Percentiles rank a stretch among this genome's conserved stretches.
phyloP scores from a whole-genome alignment of 2,329 filamentous ascomycete genomes.

The Pestalotiopsis sp. region DNA sequence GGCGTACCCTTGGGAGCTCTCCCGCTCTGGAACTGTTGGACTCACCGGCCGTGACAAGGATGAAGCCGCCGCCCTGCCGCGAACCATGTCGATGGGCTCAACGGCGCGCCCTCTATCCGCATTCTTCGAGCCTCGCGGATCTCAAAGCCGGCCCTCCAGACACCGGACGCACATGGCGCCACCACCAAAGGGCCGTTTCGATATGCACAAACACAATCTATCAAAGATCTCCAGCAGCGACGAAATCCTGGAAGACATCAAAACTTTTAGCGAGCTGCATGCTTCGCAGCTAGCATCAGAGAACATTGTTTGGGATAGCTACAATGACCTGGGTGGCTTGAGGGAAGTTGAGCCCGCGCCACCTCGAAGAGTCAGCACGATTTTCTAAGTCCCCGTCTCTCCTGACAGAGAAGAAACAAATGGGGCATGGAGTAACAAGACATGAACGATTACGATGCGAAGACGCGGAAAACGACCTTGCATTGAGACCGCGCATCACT shows the following conservation, averaged over 20 bases:
- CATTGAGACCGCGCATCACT: background rate
- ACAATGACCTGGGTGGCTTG: slow-evolving; percentile 47
- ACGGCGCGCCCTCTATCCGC: background rate
- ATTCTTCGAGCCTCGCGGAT: slow-evolving; percentile 12
- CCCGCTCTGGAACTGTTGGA: slow-evolving; percentile 8
- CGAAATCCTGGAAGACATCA: slow-evolving; percentile 14
- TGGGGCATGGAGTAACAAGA: background rate
- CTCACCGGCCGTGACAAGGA: background rate
- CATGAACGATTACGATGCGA: background rate
- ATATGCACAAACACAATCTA: background rate
- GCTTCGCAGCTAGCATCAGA: slow-evolving; percentile 18
- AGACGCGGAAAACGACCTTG: background rate
- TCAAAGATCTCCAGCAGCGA: background rate
- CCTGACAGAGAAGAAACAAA: background rate
- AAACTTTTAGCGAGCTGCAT: slow-evolving; percentile 12
- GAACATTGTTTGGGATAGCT: slow-evolving; percentile 48
- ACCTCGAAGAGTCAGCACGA: slow-evolving; percentile 1
- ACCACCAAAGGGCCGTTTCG: slow-evolving; percentile 12
- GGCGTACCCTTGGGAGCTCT: background rate
- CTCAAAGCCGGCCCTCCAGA: slow-evolving; percentile 9
- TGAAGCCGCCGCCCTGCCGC: background rate
- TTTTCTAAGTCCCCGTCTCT: background rate
- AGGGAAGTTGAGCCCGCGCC: slow-evolving; percentile 29
- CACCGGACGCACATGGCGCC: slow-evolving; percentile 16
- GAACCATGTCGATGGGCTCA: slow-evolving; percentile 2